Conservation (phyloP, 2,329 filamentous ascomycete genomes). For the Nigrospora oryzae region DNA sequence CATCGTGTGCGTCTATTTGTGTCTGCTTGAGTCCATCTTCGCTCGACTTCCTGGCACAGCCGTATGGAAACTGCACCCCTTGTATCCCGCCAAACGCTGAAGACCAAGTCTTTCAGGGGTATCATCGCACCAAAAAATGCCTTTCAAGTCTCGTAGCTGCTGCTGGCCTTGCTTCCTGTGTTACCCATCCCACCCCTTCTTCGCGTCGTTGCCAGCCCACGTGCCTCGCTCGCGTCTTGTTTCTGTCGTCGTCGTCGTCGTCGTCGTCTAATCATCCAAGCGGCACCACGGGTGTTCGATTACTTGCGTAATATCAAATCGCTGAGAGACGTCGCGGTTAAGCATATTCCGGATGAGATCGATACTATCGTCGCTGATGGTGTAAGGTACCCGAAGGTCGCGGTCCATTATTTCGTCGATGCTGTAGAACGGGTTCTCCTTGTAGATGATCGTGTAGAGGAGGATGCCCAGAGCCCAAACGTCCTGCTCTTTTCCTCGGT, state of each 20-base stretch:
- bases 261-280: conserved; percentile 9
- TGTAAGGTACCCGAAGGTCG: conserved; percentile 82
- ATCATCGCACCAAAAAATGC: background rate
- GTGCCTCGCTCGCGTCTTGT: background rate
- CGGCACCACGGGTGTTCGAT: conserved; percentile 79
- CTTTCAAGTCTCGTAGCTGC: background rate
- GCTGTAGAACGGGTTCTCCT: conserved; percentile 98
- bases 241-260: background rate
- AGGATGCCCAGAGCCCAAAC: conserved; percentile 97
- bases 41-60: too few relatives aligned
- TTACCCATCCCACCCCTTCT: background rate
- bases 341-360: conserved; percentile 89
- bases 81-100: background rate
- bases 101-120: background rate
- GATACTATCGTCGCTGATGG: conserved; percentile 85
- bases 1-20: too few relatives aligned
- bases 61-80: too few relatives aligned
- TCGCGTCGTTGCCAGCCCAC: too few relatives aligned
- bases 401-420: conserved; percentile 99
- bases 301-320: conserved; percentile 82
- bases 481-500: conserved; percentile 93
- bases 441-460: conserved; percentile 97
- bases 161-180: background rate
- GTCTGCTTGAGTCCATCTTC: too few relatives aligned
- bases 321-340: conserved; percentile 73